Evolutionary conservation across 208 protist species (phyloP).

Genomic region (Borovskyia barvae): DNA sequence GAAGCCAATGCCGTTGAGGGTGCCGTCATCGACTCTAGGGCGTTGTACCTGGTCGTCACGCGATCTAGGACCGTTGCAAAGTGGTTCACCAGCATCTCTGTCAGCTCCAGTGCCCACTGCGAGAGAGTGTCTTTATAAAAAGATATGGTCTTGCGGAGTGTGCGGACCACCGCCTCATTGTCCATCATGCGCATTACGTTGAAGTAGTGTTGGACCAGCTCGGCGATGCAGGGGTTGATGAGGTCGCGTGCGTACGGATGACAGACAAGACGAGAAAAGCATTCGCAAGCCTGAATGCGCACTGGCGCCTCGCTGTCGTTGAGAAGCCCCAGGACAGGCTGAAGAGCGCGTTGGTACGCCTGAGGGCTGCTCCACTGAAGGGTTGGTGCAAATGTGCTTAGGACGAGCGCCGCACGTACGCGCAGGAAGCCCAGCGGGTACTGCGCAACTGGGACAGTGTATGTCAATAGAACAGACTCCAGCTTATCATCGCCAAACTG

Average conservation of each 20-base stretch:
- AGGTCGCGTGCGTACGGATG: conserved; percentile 64
- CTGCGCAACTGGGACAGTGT: conserved; percentile 69
- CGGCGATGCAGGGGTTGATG: conserved; percentile 80
- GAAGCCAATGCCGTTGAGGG: background rate
- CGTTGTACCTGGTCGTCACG: conserved; percentile 47
- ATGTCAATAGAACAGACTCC: conserved; percentile 73
- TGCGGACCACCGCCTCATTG: conserved; percentile 87
- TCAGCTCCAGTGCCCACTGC: conserved; percentile 82
- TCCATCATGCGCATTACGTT: conserved; percentile 89
- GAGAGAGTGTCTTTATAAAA: conserved; percentile 84
- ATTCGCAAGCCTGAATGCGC: conserved; percentile 82
- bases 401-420: conserved; percentile 71
- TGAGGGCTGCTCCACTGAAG: conserved; percentile 71
- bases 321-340: conserved; percentile 68
- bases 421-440: conserved; percentile 83
- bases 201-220: conserved; percentile 91
- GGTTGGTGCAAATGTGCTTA: conserved; percentile 58
- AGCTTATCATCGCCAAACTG: conserved; percentile 70
- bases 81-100: conserved; percentile 80
- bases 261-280: conserved; percentile 81
- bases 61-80: conserved; percentile 60
- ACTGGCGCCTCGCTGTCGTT: conserved; percentile 85
- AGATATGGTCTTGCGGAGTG: conserved; percentile 84
- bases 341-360: conserved; percentile 59
- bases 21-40: conserved; percentile 23